Base-by-base conservation (phyloP, 768 basidiomycete genomes). In the Boletales sp. region DNA sequence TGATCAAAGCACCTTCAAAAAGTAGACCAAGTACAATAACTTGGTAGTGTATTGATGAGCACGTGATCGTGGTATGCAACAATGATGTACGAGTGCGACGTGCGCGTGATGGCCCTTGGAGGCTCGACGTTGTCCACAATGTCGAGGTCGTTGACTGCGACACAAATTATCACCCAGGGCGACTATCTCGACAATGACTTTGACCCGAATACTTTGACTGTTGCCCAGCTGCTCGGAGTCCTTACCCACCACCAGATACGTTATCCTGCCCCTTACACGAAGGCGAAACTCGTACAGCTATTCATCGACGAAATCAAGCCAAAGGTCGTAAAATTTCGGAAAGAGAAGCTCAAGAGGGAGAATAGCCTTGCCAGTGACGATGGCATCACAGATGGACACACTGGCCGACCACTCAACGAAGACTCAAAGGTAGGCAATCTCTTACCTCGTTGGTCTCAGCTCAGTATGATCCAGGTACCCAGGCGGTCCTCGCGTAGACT, bases 171-270 rank as follows among this genome's bases (percentile, higher is more conserved):
- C 58, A 74, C 67, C 18, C 69, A 77, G 31, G 91, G 88, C 61
- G 81, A 87, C 67, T 93, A 93, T 67, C 82, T 93, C 53, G 77
- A 88, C 53, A 78, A 81, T 10, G 82, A 86, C 61, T 93, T 91
- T 48, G 83, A 93, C 57, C 83, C 91, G 15, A 54, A 77, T 2
- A 69, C 78, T 2, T 78, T 93, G 47, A 93, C 90, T 1, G 81
- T 92, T 25, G 78, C 88, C n/a, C 88, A 92, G 61, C 74, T 93
- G 6, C 76, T 88, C 11, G 90, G 88, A 40, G 72, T 93, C 31
- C 75, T 93, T 49, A 80, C 81, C 37, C 86, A 82, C 62, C 90
- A 93, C 68, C 83, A 86, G 56, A 71, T 91, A 63, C 76, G 74
- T 39, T 89, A 83, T 67, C 86, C 88, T 8, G 76, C 81, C 8